These are phyloP conservation scores for Aquilaria agallochum DNA, from an alignment of 441 rosid species.

Conservation along the genomic window DNA sequence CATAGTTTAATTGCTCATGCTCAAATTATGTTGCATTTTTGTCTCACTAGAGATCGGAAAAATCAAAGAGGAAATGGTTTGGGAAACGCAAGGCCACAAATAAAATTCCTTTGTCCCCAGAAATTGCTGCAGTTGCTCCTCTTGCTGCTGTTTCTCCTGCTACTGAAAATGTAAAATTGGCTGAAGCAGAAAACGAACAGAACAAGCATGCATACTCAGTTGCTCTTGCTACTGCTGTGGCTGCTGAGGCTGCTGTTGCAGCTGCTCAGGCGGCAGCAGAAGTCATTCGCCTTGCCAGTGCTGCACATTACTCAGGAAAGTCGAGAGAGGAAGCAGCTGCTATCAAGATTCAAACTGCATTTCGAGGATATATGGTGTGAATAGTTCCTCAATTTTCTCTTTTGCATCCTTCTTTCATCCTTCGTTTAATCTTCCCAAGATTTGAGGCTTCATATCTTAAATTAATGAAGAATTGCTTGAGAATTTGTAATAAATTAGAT, in stretches of 20 bases:
- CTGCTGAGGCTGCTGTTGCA: constrained; percentile 82
- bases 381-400: neutral
- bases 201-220: constrained; percentile 69
- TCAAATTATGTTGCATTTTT: neutral
- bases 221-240: constrained; percentile 73
- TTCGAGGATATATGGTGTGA: constrained; percentile 74
- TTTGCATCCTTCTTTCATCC: neutral
- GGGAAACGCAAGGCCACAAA: constrained; percentile 28
- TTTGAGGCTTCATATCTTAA: neutral
- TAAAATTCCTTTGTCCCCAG: constrained; percentile 18
- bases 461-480: too few relatives aligned
- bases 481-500: too few relatives aligned
- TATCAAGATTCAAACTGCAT: constrained; percentile 77
- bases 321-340: constrained; percentile 74
- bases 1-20: too few relatives aligned
- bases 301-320: constrained; percentile 42
- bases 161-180: constrained; percentile 32
- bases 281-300: constrained; percentile 60
- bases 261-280: constrained; percentile 92
- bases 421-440: neutral
- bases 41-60: constrained; percentile 34
- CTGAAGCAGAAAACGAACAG: constrained; percentile 57
- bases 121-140: constrained; percentile 14
- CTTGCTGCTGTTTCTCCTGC: neutral
- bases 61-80: constrained; percentile 42